Evolutionary conservation across 2,329 filamentous ascomycete species (phyloP).

Genomic region (Zymoseptoria brevis): DNA sequence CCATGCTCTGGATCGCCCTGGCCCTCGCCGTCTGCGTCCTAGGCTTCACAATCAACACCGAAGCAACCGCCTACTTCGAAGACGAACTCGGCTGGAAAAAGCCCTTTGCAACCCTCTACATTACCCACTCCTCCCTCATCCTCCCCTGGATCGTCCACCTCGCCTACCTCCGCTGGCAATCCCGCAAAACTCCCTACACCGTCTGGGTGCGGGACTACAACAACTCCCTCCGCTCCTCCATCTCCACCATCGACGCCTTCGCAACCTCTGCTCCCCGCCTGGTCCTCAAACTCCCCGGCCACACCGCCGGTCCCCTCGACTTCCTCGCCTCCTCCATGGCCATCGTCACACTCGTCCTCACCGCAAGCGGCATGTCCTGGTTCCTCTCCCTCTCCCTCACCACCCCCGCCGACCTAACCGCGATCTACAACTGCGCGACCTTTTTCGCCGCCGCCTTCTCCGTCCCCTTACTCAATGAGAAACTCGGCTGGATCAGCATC

Average conservation of each 20-base stretch:
- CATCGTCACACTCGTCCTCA: conserved; percentile 24
- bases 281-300: conserved; percentile 19
- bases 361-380: conserved; percentile 25
- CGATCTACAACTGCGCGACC: conserved; percentile 30
- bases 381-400: conserved; percentile 26
- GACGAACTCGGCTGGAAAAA: conserved; percentile 28
- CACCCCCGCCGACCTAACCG: conserved; percentile 28
- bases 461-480: conserved; percentile 26
- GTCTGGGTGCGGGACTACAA: conserved; percentile 26
- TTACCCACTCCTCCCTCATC: conserved; percentile 26
- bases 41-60: conserved; percentile 28
- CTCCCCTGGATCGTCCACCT: conserved; percentile 27
- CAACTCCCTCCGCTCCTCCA: conserved; percentile 22
- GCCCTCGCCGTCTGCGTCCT: conserved; percentile 22
- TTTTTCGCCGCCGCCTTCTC: conserved; percentile 30
- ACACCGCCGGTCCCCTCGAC: conserved; percentile 23
- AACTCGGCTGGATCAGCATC: conserved; percentile 21
- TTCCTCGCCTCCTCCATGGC: conserved; percentile 26
- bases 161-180: conserved; percentile 18
- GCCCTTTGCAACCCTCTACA: conserved; percentile 27
- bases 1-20: conserved; percentile 15
- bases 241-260: conserved; percentile 26
- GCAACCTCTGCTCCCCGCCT: conserved; percentile 19
- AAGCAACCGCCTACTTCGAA: conserved; percentile 28
- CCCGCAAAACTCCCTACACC: conserved; percentile 17